Evolutionary conservation across 2,329 filamentous ascomycete species (phyloP), one percentile per base, ranked within the genome.

Genomic region (Aureobasidium mangrovei): DNA sequence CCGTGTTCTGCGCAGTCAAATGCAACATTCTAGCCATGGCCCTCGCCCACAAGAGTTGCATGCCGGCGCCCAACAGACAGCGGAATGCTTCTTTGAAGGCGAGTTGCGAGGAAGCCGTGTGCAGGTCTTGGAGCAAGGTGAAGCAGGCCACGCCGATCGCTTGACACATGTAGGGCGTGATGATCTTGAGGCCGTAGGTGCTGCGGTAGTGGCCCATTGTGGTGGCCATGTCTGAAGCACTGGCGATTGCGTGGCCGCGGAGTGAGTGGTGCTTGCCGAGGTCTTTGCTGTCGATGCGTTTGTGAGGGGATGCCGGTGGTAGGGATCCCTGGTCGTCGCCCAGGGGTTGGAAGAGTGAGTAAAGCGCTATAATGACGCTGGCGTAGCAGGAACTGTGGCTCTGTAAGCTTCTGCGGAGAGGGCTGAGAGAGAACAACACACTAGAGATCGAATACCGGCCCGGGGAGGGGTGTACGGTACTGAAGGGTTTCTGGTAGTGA

Each of bases 381-480:
- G 52, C 27, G 32, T 58, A 58, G 40, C 53, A 52, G 9, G 47
- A 39, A 26, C 57, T 58, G 29, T 4, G 27, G 8, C 5, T 38
- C 9, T 24, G 9, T 56, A 10, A 56, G 53, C n/a, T 31, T 7
- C 3, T 5, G 18, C 1, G 4, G 4, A 31, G 32, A 35, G 32
- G 32, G 7, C 32, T 35, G 7, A 12, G 32, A 35, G 32, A 12
- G 10, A 7, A 29, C 2, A n/a, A 7, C 3, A 52, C 57, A 58
- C 57, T 58, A 40, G 9, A 58, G 40, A 28, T 58, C 57, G 42
- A 47, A 58, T 18, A 58, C 39, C 5, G 54, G 45, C 7, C 35
- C 43, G 4, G 57, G 43, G 39, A 58, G 40, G n/a, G 26, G 24
- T 29, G 36, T 26, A 9, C 10, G 27, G 27, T 54, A 58, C 2